Base-by-base conservation (phyloP, 2,329 filamentous ascomycete genomes). In the Blastomyces silverae region DNA sequence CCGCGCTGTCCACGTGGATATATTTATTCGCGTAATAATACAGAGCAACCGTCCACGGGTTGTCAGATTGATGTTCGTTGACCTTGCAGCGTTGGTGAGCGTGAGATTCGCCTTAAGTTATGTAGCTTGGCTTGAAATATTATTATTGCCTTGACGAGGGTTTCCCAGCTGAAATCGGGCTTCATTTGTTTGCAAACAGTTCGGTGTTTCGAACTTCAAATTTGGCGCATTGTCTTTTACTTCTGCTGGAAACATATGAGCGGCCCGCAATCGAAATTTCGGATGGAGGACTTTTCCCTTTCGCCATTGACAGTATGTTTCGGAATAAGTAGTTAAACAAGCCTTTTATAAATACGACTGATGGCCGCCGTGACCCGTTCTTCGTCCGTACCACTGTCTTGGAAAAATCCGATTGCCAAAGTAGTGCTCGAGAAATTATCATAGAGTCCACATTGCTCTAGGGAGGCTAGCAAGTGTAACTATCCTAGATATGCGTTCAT, bases 201-300 rank as follows among this genome's bases (percentile, higher is more conserved):
- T 58, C 56, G 37, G n/a, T 28, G 37, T 58, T 58, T 58, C 56
- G n/a, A 58, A 58, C 56, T 25, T 13, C 20, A 22, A 8, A 39
- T 42, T 44, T 58, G 28, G 53, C 20, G 31, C 31, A 1, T n/a
- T 11, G 7, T 37, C 53, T 37, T 11, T 11, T 5, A 8, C 34
- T 37, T 8, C 11, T 37, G 25, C 53, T 1, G 48, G 50, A 53
- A 53, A 17, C 11, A 53, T 57, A 57, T 39, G 7, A 57, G 53
- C 5, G 2, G 31, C 20, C 7, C 20, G 5, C 15, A 22, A n/a
- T 22, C 31, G 53, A 37, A 39, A 53, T 25, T 53, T 53, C 17
- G 20, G 44, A 5, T 3, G 20, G 44, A 46, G 17, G 17, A 20
- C 13, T 17, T 20, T 25, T n/a, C n/a, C 4, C 46, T 22, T 25